These are phyloP conservation scores for Delitschia confertaspora DNA, from an alignment of 495 filamentous ascomycete genomes.

Conservation along the genomic window DNA sequence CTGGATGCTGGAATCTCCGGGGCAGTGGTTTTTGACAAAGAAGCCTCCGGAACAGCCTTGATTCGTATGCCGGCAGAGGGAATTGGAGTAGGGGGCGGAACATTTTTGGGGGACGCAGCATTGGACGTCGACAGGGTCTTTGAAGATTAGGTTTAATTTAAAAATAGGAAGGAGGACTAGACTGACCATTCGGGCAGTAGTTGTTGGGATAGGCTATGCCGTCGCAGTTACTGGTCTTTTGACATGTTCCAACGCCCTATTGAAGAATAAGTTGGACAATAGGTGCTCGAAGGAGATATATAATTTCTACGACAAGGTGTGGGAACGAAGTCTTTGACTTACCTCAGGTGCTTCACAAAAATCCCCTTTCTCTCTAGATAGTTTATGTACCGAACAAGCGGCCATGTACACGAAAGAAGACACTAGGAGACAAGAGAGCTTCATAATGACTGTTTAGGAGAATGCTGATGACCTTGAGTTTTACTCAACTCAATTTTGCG, in stretches of 20 bases:
- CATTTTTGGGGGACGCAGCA: conserved; percentile 11
- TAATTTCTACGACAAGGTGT: no score
- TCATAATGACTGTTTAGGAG: no score
- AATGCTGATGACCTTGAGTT: neutral
- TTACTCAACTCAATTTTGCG: neutral
- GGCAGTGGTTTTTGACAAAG: conserved; percentile 8
- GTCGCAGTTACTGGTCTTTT: conserved; percentile 3
- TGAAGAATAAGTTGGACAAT: neutral
- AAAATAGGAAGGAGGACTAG: neutral
- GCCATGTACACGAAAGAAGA: neutral
- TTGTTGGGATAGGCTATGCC: conserved; percentile 9
- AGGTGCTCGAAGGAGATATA: neutral
- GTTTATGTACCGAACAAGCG: neutral
- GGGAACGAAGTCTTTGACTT: no score
- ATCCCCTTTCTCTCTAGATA: conserved; percentile 3
- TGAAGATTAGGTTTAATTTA: neutral
- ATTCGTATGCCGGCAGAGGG: conserved; percentile 5
- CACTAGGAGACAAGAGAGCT: neutral
- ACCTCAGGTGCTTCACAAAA: conserved; percentile 8
- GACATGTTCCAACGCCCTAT: conserved; percentile 8
- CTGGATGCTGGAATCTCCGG: conserved; percentile 4
- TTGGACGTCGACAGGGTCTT: conserved; percentile 9
- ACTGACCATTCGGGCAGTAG: conserved; percentile 3
- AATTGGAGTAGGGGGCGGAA: conserved; percentile 5
- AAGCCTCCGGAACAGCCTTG: conserved; percentile 6